Evolutionary conservation across 441 rosid species (phyloP), one percentile per base, ranked within the genome.

Genomic region (Pelargonium citronellum): DNA sequence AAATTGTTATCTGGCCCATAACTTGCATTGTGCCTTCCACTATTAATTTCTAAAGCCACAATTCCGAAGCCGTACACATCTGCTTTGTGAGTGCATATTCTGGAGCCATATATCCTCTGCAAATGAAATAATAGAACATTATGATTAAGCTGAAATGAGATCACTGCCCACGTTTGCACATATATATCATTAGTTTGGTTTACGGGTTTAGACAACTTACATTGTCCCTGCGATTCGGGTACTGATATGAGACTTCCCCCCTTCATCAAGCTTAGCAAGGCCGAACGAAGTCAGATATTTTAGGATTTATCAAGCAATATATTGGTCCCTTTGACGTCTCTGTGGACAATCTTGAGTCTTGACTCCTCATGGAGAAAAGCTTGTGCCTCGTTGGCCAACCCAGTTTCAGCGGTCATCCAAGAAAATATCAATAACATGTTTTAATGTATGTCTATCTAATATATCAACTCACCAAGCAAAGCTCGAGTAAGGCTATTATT

Each of bases 41-140:
- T 83, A 11, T 86, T 85, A 3, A 88, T 81, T 79, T 88, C 91
- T 74, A 86, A 69, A 13, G 78, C 80, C 69, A 88, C 79, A 24
- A 88, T 79, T 16, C 94, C 94, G 22, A 79, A 87, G 67, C 94
- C 87, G 67, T 88, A 88, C 10, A 88, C 89, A 81, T 88, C 91
- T 51, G 85, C 94, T 79, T 87, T 88, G 80, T 80, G 74, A 67
- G 84, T 79, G 91, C 93, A 46, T 88, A 88, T 71, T 88, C 93
- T 5, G 93, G 93, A 58, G 93, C 93, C 91, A 88, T 85, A 47
- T 88, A 88, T 76, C 93, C 93, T 75, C 93, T 88, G 84, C 79
- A 79, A 7, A 74, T 68, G 64, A 63, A 37, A 3, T 7, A 4
- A 16, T 15, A 0, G 7, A 55, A 16, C 61, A 5, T 55, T 30